Percentiles rank a stretch among this genome's conserved stretches.
Conservation (phyloP, 108 stramenopile genomes). For the Cylindrotheca fusiformis region DNA sequence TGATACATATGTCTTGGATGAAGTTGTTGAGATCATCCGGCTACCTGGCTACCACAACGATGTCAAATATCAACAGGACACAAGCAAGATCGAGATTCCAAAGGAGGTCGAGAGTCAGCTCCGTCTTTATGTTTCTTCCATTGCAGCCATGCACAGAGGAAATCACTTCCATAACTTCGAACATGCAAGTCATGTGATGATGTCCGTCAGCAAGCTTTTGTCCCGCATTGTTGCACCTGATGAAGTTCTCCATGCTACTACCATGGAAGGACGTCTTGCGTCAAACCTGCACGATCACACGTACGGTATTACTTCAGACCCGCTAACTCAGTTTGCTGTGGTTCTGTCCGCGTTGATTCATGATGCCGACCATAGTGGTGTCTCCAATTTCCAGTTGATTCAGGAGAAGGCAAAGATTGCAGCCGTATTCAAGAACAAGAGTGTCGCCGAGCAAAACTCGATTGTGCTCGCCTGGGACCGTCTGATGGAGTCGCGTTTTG, state of each 20-base stretch:
- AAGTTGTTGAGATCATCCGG: conserved; percentile 29
- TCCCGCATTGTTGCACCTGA: conserved; percentile 40
- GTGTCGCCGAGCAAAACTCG: conserved; percentile 52
- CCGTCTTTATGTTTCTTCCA: conserved; percentile 27
- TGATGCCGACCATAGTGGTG: conserved; percentile 55
- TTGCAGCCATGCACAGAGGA: conserved; percentile 39
- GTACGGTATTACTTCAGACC: conserved; percentile 43
- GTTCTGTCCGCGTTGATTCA: conserved; percentile 56
- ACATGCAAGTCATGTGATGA: conserved; percentile 53
- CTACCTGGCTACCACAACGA: conserved; percentile 17
- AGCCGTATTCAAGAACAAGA: conserved; percentile 26
- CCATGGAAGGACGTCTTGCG: conserved; percentile 1
- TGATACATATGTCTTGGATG: conserved; percentile 20
- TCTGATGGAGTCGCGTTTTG: conserved; percentile 37
- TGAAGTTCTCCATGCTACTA: conserved; percentile 22
- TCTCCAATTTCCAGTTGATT: conserved; percentile 45
- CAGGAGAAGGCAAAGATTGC: conserved; percentile 36
- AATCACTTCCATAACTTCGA: conserved; percentile 42
- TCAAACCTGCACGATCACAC: conserved; percentile 29
- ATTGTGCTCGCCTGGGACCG: conserved; percentile 40
- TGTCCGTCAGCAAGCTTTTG: conserved; percentile 46
- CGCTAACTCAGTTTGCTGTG: conserved; percentile 46
- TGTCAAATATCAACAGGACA: conserved; percentile 4
- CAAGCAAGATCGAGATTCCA: conserved; percentile 20
- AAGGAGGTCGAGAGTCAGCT: conserved; percentile 36